These are phyloP conservation scores for Rubus idaeus DNA, from an alignment of 306 rosid genomes.

Conservation along the genomic window DNA sequence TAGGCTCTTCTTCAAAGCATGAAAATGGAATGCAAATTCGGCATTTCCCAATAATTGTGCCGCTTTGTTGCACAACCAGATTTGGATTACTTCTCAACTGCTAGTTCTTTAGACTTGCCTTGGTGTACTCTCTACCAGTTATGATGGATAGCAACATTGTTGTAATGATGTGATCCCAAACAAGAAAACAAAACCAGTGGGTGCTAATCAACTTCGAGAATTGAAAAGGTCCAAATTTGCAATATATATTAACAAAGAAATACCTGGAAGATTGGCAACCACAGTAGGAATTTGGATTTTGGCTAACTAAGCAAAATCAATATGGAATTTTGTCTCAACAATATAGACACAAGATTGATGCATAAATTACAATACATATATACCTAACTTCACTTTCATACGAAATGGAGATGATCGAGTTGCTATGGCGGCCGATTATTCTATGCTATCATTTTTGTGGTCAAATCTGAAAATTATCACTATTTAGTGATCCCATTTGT, in stretches of 20 bases:
- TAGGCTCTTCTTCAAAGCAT: conserved; percentile 2
- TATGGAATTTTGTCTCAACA: conserved; percentile 7
- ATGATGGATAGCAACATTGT: conserved; percentile 20
- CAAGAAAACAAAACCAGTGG: conserved; percentile 8
- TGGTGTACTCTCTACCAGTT: conserved; percentile 1
- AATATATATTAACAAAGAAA: background rate
- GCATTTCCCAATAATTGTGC: conserved; percentile 22
- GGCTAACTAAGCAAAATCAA: background rate
- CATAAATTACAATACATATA: background rate
- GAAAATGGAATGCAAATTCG: background rate
- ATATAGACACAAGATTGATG: background rate
- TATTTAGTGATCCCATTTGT: background rate
- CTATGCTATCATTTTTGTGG: background rate
- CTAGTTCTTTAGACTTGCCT: conserved; percentile 19
- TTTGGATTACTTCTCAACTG: conserved; percentile 36
- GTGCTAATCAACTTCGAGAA: background rate
- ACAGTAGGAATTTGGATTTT: background rate
- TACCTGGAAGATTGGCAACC: conserved; percentile 7
- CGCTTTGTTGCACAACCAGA: conserved; percentile 29
- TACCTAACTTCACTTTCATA: background rate
- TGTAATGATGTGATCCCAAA: conserved; percentile 5
- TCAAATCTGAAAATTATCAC: background rate
- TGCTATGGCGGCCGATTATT: conserved; percentile 9
- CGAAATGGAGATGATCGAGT: background rate
- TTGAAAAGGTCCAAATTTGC: background rate